These are phyloP conservation scores for Aspergillus olivimuriae DNA, from an alignment of 495 filamentous ascomycete genomes.

Conservation along the genomic window DNA sequence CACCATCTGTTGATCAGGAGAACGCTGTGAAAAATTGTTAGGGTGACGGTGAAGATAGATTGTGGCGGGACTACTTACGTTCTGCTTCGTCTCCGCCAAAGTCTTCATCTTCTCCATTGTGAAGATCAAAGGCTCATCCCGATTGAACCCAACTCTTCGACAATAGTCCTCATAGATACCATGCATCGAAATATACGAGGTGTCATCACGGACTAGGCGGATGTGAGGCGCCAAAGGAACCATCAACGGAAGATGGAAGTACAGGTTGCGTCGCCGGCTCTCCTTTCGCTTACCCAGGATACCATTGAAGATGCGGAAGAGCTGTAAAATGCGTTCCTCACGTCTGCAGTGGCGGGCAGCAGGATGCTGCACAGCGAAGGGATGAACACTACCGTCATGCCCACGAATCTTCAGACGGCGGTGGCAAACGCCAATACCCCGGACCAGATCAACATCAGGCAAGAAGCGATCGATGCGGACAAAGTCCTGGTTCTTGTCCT, in stretches of 20 bases:
- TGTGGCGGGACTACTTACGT: conserved; percentile 32
- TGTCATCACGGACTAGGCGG: conserved; percentile 88
- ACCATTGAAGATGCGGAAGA: conserved; percentile 98
- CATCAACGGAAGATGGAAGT: conserved; percentile 94
- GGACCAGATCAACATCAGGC: conserved; percentile 85
- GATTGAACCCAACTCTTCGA: conserved; percentile 72
- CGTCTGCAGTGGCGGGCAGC: conserved; percentile 84
- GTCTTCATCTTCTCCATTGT: conserved; percentile 88
- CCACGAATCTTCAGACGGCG: conserved; percentile 91
- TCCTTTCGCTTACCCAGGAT: conserved; percentile 86
- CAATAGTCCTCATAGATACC: conserved; percentile 95
- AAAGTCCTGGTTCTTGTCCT: conserved; percentile 98
- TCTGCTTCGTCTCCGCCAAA: conserved; percentile 59
- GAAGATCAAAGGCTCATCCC: conserved; percentile 91
- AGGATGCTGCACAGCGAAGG: conserved; percentile 94
- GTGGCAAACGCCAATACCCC: conserved; percentile 82
- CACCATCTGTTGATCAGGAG: conserved; percentile 58
- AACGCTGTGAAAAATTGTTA: conserved; percentile 43
- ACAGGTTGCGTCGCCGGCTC: conserved; percentile 83
- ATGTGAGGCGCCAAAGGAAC: conserved; percentile 89
- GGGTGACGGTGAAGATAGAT: not conserved
- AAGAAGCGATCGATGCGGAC: conserved; percentile 94
- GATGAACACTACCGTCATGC: conserved; percentile 92
- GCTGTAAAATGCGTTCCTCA: conserved; percentile 89
- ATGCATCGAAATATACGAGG: conserved; percentile 90